Base-by-base conservation (phyloP, 2,329 filamentous ascomycete species). In the Epichloe glyceriae region DNA sequence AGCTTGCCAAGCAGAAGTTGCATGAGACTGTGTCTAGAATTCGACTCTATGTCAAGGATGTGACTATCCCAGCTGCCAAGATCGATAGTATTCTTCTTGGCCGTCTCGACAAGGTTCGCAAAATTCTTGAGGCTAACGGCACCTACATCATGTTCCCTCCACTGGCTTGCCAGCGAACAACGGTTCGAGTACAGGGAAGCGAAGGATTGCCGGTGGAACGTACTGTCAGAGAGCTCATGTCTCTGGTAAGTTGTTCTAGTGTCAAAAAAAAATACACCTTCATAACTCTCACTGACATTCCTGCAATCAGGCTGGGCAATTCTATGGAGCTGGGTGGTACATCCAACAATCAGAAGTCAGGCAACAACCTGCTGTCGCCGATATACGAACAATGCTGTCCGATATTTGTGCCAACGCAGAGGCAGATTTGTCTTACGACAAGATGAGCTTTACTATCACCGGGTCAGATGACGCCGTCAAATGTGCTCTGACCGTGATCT, bases 261-360 rank as follows among this genome's bases (percentile, higher is more conserved):
- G 14, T 26, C 14, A 3, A 5, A n/a, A 38, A 37, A 37, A 38
- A 0, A 3, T 19, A 14, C 4, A 30, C 8, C 4, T 10, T 15
- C 30, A 11, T 40, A 17, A 5, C 17, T 35, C 3, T 33, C 10
- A 37, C 15, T 44, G 20, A 43, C 30, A 35, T 10, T 3, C 11
- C 33, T 15, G 40, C 47, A 17, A 41, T 12, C 56, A 90, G 86
- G 89, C 90, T 56, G 90, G 91, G 37, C 93, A 98, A 70, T 98
- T 97, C 67, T 98, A 98, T 70, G 93, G 88, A 64, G 90, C 90
- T 20, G 89, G 88, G 11, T 98, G 93, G 91, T 95, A 88, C 78
- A 85, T 95, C 58, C 85, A 89, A 62, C 83, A 88, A 61, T 78
- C 83, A 14, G 86, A 93, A 54, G 73, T 80, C 56, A 67, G 76